phyloP scores from a whole-genome alignment of 2,329 filamentous ascomycete species.

The Penicillium sp. region DNA sequence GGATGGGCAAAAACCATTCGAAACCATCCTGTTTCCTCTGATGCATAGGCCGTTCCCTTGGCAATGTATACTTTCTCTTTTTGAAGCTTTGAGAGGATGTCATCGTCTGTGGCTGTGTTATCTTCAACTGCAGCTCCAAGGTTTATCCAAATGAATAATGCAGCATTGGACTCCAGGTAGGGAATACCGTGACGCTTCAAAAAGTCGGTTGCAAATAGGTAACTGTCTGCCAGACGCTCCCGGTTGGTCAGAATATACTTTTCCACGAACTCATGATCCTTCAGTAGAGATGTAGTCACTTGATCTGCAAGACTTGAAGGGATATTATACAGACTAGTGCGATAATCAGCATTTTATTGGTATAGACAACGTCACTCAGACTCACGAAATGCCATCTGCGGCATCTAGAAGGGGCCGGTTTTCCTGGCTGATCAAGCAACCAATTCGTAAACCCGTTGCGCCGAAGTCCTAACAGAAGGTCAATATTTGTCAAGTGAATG shows the following conservation, averaged over 20 bases:
- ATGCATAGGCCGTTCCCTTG: conserved; percentile 7
- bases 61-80: conserved; percentile 12
- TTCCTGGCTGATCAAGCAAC: conserved; percentile 12
- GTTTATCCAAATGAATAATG: conserved; percentile 17
- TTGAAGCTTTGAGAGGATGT: conserved; percentile 9
- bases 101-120: neutral
- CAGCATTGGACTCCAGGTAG: conserved; percentile 13
- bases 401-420: conserved; percentile 6
- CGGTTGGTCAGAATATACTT: conserved; percentile 2
- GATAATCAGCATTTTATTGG: neutral
- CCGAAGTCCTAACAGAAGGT: conserved; percentile 8
- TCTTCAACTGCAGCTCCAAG: conserved; percentile 2
- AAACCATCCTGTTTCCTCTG: conserved; percentile 16
- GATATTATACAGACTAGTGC: conserved; percentile 2
- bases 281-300: neutral
- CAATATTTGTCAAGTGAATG: neutral
- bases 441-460: conserved; percentile 10
- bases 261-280: neutral
- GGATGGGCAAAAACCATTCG: conserved; percentile 17
- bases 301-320: conserved; percentile 11
- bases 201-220: conserved; percentile 3
- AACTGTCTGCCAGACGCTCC: conserved; percentile 6
- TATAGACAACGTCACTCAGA: neutral
- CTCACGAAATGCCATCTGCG: conserved; percentile 8
- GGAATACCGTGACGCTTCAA: conserved; percentile 8